Base-by-base conservation (phyloP, 352 stramenopile species). In the Peronospora destructor region DNA sequence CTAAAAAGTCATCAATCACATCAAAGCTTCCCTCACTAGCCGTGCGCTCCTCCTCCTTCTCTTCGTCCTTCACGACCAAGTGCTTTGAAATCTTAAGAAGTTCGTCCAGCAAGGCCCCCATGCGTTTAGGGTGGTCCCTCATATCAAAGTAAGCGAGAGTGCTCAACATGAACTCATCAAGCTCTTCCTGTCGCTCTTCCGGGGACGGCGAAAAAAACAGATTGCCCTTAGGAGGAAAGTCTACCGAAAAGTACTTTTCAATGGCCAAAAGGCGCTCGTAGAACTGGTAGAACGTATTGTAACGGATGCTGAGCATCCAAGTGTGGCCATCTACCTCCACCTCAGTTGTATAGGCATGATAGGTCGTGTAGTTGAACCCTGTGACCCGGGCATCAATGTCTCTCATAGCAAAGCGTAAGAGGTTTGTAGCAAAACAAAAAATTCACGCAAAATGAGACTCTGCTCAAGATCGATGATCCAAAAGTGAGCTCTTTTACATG, bases 181-280 rank as follows among this genome's bases (percentile, higher is more conserved):
- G 63, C 44, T 84, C 69, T 25, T 64, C 59, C 52, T 84, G 64
- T 7, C 78, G 73, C 47, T 85, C 62, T 37, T 72, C 59, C 3
- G 78, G 78, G 26, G 61, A 30, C 13, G 76, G 72, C 23, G 69
- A 77, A 56, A 68, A 85, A 65, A 85, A 87, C 23, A 85, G 50
- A 16, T 59, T 49, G 29, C 75, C 69, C 43, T 87, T 87, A 48
- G 71, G 68, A 0, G 78, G 78, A 50, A 89, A 87, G 2, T 73
- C 52, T 40, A 81, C 82, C 2, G 49, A 56, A 39, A 87, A 86
- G 44, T 68, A 47, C 34, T 62, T 64, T 42, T 85, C 76, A 7
- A 76, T 29, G 4, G 60, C 63, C 8, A 65, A 38, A 39, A 89
- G 61, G 8, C 68, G 64, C 46, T 30, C 47, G 64, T 89, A 86